Evolutionary conservation across 352 stramenopile genomes (phyloP).

Genomic region (Blastocystis sp.): DNA sequence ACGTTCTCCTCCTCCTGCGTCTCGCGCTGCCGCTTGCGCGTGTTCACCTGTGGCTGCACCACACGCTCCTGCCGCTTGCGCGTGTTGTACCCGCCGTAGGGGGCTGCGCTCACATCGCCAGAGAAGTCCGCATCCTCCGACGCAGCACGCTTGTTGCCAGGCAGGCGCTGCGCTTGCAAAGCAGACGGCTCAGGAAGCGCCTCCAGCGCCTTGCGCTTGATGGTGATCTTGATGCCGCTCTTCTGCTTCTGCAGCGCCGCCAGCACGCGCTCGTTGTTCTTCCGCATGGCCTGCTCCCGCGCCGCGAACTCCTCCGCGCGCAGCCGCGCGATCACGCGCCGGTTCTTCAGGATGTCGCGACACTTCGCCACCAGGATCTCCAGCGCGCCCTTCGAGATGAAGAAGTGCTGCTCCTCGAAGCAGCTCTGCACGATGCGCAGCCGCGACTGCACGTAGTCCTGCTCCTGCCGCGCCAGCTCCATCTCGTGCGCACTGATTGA

Average conservation of each 20-base stretch:
- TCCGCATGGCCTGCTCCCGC: slow-evolving; percentile 17
- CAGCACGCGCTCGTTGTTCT: slow-evolving; percentile 13
- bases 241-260: background rate
- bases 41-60: background rate
- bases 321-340: background rate
- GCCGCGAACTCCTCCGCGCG: background rate
- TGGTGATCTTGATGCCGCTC: background rate
- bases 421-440: background rate
- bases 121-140: too few relatives aligned
- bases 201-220: background rate
- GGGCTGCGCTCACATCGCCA: too few relatives aligned
- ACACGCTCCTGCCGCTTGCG: background rate
- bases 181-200: background rate
- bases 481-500: background rate
- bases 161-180: background rate
- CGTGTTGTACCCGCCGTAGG: background rate
- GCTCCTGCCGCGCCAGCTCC: background rate
- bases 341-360: background rate
- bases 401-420: background rate
- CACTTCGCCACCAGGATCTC: slow-evolving; percentile 9
- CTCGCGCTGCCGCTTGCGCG: background rate
- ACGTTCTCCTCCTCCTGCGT: background rate
- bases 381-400: background rate
- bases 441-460: slow-evolving; percentile 4
- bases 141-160: too few relatives aligned